These are phyloP conservation scores for Citrus glauca DNA, from an alignment of 345 rosid species.

Conservation along the genomic window DNA sequence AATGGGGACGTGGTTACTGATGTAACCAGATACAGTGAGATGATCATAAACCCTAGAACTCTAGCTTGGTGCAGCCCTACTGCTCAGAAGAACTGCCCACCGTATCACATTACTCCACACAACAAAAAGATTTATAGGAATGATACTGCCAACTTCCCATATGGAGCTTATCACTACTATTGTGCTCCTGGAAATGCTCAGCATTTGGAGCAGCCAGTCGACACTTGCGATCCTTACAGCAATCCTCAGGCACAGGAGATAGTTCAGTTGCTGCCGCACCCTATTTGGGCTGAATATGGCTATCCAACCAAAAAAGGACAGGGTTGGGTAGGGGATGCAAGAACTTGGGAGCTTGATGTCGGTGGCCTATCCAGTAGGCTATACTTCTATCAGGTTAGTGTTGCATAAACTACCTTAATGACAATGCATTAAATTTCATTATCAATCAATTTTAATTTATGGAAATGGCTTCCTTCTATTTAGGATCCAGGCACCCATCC, in stretches of 20 bases:
- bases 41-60: slow-evolving; percentile 61
- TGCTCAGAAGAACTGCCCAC: slow-evolving; percentile 46
- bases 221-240: slow-evolving; percentile 64
- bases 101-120: slow-evolving; percentile 48
- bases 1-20: slow-evolving; percentile 63
- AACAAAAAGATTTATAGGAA: slow-evolving; percentile 46
- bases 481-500: slow-evolving; percentile 62
- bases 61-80: slow-evolving; percentile 47
- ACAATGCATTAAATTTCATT: neutral
- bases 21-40: slow-evolving; percentile 74
- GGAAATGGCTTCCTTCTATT: neutral
- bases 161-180: slow-evolving; percentile 61
- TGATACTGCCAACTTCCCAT: slow-evolving; percentile 46
- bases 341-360: slow-evolving; percentile 71
- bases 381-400: slow-evolving; percentile 69
- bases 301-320: slow-evolving; percentile 60
- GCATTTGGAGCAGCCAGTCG: slow-evolving; percentile 39
- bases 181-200: slow-evolving; percentile 66
- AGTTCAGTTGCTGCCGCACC: slow-evolving; percentile 69
- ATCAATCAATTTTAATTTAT: neutral
- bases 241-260: slow-evolving; percentile 78
- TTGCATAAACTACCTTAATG: neutral
- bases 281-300: slow-evolving; percentile 65
- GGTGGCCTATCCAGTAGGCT: slow-evolving; percentile 61
- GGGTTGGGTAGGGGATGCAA: slow-evolving; percentile 66